Base-by-base conservation (phyloP, 495 filamentous ascomycete species). In the Umbilicaria muhlenbergii region DNA sequence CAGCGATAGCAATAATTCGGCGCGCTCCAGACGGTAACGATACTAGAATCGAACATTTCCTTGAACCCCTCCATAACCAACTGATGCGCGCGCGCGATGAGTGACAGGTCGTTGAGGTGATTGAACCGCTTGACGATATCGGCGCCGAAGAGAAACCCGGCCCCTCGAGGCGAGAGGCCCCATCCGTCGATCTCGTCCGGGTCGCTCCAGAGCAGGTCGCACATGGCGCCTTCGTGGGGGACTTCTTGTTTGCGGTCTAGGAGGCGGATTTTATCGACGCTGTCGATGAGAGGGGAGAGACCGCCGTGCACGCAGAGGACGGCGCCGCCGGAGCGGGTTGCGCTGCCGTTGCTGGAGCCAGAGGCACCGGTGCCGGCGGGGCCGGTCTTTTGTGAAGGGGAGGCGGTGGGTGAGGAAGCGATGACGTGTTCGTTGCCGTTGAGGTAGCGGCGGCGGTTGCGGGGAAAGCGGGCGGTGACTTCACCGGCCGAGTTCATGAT, bases 11-110 rank as follows among this genome's bases (percentile, higher is more conserved):
- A 98, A 61, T 98, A 98, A 58, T 98, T 98, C 2, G 91, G 91
- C 38, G 91, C 91, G 8, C 78, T 85, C 91, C 91, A 95, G 38
- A 98, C 89, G 0, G 91, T 98, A 4, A 98, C 91, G 45, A 98
- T 94, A 17, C 75, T 82, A 13, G 73, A 76, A 51, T 96, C 89
- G 52, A 95, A 95, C 89, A 95, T 95, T 65, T 95, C 91, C 61
- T 96, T 96, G 62, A 94, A 96, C 8, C 91, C 91, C 59, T 98
- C 91, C 91, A 96, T 98, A 32, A 98, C 91, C 18, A 98, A 76
- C 62, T 98, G 91, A 57, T 98, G 91, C 14, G 91, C 91, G 43
- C 91, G 77, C 39, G 91, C 91, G 39, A 98, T 88, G 34, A 98
- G 69, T 3, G 78, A 83, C 8, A 98, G 70, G 57, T 93, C 85